Evolutionary conservation across 257 asterid species (phyloP).

Genomic region (Nicotiana knightiana): DNA sequence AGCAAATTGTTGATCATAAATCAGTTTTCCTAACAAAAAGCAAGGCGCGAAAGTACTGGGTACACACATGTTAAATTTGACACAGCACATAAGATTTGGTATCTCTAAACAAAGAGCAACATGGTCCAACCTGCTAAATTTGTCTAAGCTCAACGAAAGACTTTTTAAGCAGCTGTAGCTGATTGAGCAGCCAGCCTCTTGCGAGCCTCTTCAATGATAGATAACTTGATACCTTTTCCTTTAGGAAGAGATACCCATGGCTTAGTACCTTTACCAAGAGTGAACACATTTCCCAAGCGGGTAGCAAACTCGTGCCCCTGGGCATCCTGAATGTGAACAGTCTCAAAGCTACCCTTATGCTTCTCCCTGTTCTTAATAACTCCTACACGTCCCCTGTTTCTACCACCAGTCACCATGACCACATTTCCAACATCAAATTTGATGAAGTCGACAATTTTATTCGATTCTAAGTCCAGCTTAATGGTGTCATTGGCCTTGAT

Average conservation of each 20-base stretch:
- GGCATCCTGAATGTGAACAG: constrained; percentile 28
- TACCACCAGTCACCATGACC: constrained; percentile 39
- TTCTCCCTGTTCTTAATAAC: constrained; percentile 28
- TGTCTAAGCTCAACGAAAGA: neutral
- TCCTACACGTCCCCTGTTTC: constrained; percentile 34
- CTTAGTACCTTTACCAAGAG: constrained; percentile 33
- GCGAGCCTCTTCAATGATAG: constrained; percentile 34
- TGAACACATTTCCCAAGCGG: constrained; percentile 29
- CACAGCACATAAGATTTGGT: neutral
- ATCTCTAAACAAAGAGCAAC: neutral
- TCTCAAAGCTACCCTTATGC: constrained; percentile 34
- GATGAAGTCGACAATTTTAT: constrained; percentile 31
- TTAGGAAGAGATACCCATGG: constrained; percentile 37
- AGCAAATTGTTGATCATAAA: neutral
- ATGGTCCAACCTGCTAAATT: neutral
- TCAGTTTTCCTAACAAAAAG: neutral
- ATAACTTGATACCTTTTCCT: constrained; percentile 35
- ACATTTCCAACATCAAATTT: constrained; percentile 36
- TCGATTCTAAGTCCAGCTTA: constrained; percentile 27
- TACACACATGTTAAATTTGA: neutral
- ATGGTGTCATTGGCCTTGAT: constrained; percentile 36
- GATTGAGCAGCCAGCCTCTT: constrained; percentile 33
- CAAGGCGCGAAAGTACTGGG: neutral
- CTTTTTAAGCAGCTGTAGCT: constrained; percentile 9
- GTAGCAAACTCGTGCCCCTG: constrained; percentile 33